Conservation (phyloP, 1,139 yeast genomes). For the Debaryomyces psychrophilus region DNA sequence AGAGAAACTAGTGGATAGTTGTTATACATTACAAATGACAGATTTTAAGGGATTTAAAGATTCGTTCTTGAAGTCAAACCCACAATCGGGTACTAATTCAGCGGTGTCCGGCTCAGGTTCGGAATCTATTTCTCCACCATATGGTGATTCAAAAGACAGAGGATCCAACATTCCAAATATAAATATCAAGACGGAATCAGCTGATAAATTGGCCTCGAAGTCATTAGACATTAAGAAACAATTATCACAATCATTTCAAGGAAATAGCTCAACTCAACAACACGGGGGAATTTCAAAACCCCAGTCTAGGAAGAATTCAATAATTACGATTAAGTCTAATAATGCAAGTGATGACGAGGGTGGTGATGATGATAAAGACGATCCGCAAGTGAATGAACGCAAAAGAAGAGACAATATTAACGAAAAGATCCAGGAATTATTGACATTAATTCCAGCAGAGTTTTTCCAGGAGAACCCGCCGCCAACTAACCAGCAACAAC, state of each 20-base stretch:
- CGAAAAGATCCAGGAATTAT: slow-evolving; percentile 82
- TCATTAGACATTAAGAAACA: slow-evolving; percentile 46
- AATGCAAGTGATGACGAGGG: slow-evolving; percentile 36
- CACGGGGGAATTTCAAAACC: slow-evolving; percentile 48
- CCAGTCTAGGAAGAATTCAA: slow-evolving; percentile 42
- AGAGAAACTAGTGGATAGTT: neutral
- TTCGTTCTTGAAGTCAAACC: slow-evolving; percentile 21
- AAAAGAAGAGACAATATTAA: slow-evolving; percentile 87
- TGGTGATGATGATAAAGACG: slow-evolving; percentile 34
- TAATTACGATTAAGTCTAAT: slow-evolving; percentile 32
- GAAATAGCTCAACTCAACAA: slow-evolving; percentile 21
- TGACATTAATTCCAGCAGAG: slow-evolving; percentile 66
- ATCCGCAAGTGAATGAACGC: slow-evolving; percentile 53
- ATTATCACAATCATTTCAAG: slow-evolving; percentile 44
- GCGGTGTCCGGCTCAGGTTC: slow-evolving; percentile 23
- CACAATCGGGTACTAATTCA: slow-evolving; percentile 21
- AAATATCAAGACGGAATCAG: slow-evolving; percentile 33
- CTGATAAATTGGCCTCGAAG: slow-evolving; percentile 33
- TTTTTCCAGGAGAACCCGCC: slow-evolving; percentile 44
- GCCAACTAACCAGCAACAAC: slow-evolving; percentile 7
- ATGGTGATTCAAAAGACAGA: slow-evolving; percentile 20
- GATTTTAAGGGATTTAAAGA: slow-evolving; percentile 29
- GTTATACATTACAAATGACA: slow-evolving; percentile 18
- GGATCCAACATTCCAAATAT: slow-evolving; percentile 32
- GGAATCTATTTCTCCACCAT: slow-evolving; percentile 22